Conservation (phyloP, 1,139 yeast species). For the Debaryomyces singareniensis region DNA sequence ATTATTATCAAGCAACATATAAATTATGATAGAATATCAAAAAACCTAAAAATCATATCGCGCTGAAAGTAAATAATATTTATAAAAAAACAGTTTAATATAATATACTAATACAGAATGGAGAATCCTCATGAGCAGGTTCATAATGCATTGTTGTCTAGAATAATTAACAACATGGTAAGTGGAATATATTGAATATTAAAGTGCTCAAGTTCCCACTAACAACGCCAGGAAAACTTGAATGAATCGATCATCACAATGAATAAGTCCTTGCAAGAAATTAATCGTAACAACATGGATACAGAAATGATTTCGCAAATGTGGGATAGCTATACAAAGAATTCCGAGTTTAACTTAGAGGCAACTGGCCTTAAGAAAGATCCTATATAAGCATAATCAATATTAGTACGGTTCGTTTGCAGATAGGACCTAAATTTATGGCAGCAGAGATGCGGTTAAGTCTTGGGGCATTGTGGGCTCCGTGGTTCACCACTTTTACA, state of each 20-base stretch:
- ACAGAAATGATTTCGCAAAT: constrained; percentile 70
- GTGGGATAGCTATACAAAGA: constrained; percentile 76
- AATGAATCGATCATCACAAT: constrained; percentile 66
- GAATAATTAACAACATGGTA: constrained; percentile 74
- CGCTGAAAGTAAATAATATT: too few relatives aligned
- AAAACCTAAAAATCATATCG: too few relatives aligned
- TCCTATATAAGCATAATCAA: constrained; percentile 37
- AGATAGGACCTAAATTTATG: too few relatives aligned
- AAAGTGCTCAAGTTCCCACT: constrained; percentile 3
- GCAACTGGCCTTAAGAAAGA: constrained; percentile 61
- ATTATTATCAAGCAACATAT: too few relatives aligned
- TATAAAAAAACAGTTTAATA: too few relatives aligned
- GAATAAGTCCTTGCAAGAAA: constrained; percentile 55
- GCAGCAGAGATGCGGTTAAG: too few relatives aligned
- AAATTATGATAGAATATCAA: too few relatives aligned
- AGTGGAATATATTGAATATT: constrained; percentile 16
- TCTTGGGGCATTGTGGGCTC: too few relatives aligned
- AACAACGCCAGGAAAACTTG: constrained; percentile 44
- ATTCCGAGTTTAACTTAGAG: constrained; percentile 65
- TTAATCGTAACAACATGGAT: constrained; percentile 62
- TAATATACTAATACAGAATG: too few relatives aligned
- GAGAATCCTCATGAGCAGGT: constrained; percentile 89
- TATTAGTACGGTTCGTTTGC: too few relatives aligned
- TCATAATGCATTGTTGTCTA: constrained; percentile 69
- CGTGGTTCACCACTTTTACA: too few relatives aligned